phyloP scores from a whole-genome alignment of 345 rosid genomes.

The Odontarrhena argentea region DNA sequence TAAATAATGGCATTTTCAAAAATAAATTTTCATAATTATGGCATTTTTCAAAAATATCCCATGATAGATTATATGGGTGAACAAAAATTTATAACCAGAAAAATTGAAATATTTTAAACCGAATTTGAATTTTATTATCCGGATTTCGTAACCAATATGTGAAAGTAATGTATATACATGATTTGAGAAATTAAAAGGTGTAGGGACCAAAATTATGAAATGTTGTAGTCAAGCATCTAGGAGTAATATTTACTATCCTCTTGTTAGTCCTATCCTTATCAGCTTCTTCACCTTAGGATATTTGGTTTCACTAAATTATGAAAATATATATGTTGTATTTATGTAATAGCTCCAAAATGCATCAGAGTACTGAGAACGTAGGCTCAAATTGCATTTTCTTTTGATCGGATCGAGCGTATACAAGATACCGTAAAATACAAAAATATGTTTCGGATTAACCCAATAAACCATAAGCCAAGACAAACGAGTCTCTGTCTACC shows the following conservation, averaged over 20 bases:
- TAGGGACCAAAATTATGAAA: conserved; percentile 26
- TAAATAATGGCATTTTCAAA: no score
- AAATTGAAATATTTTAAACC: no score
- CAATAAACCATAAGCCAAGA: not conserved
- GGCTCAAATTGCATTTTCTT: not conserved
- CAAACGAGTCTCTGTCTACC: no score
- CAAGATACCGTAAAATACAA: not conserved
- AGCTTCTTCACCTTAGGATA: conserved; percentile 14
- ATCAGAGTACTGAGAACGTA: not conserved
- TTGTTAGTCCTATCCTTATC: not conserved
- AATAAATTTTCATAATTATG: no score
- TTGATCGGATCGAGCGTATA: not conserved
- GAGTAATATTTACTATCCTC: not conserved
- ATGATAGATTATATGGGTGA: no score
- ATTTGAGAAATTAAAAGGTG: conserved; percentile 16
- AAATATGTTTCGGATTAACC: not conserved
- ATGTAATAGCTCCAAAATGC: conserved; percentile 12
- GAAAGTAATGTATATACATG: not conserved
- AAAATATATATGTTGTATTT: not conserved
- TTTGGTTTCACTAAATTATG: conserved; percentile 7
- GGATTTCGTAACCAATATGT: no score
- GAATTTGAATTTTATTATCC: no score
- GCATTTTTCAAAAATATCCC: no score
- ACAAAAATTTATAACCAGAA: no score
- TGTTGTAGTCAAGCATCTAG: conserved; percentile 28